Conservation (phyloP, 306 rosid species). For the Begonia masoniana region DNA sequence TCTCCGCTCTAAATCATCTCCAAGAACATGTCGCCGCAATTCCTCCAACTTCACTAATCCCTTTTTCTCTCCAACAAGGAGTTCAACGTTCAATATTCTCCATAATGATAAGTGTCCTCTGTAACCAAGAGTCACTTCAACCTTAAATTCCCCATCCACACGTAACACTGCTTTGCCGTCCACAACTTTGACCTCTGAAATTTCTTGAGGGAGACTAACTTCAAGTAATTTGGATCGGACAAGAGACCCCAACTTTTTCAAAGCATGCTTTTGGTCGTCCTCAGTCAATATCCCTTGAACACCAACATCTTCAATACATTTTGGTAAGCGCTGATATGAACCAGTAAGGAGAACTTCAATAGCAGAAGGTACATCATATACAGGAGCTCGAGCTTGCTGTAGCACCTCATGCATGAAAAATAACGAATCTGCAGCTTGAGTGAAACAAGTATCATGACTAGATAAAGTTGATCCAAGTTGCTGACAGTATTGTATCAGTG, state of each 20-base stretch:
- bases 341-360: slow-evolving; percentile 80
- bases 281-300: slow-evolving; percentile 57
- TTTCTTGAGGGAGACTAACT: slow-evolving; percentile 66
- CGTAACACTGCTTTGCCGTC: slow-evolving; percentile 71
- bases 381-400: slow-evolving; percentile 97
- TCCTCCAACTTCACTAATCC: slow-evolving; percentile 61
- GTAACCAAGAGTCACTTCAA: slow-evolving; percentile 83
- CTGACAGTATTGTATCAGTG: slow-evolving; percentile 86
- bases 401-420: slow-evolving; percentile 99
- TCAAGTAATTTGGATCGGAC: slow-evolving; percentile 85
- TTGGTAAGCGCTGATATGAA: slow-evolving; percentile 68
- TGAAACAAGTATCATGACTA: slow-evolving; percentile 86
- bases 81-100: slow-evolving; percentile 93
- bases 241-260: slow-evolving; percentile 79
- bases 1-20: slow-evolving; percentile 94
- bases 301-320: slow-evolving; percentile 79
- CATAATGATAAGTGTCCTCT: slow-evolving; percentile 91
- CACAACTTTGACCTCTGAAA: slow-evolving; percentile 56
- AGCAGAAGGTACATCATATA: slow-evolving; percentile 94
- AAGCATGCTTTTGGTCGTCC: slow-evolving; percentile 78
- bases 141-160: slow-evolving; percentile 90
- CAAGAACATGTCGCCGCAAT: slow-evolving; percentile 50
- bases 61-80: slow-evolving; percentile 85
- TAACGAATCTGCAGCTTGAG: slow-evolving; percentile 94
- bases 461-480: slow-evolving; percentile 82